Evolutionary conservation across 2,329 filamentous ascomycete genomes (phyloP).

Genomic region (Canariomyces notabilis): DNA sequence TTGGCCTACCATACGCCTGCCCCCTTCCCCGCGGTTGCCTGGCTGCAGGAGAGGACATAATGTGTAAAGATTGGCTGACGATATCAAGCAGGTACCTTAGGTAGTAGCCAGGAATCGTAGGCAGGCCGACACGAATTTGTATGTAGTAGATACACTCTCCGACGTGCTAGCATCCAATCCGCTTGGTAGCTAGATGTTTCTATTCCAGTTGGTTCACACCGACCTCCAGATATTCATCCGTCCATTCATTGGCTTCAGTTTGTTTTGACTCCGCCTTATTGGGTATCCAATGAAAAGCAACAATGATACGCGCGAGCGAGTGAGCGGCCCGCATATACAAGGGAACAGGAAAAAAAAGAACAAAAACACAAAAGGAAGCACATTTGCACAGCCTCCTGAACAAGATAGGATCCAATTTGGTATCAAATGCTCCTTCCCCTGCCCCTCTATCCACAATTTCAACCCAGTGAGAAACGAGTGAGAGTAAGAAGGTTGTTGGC

Average conservation of each 20-base stretch:
- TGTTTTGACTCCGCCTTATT: not conserved
- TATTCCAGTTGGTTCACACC: not conserved
- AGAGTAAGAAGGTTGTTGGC: not conserved
- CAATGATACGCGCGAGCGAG: conserved; percentile 1
- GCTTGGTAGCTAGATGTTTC: too few relatives aligned
- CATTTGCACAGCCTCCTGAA: not conserved
- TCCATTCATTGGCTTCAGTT: not conserved
- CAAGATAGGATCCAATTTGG: conserved; percentile 3
- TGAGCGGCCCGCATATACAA: not conserved
- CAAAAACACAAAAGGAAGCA: not conserved
- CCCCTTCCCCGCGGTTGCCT: not conserved
- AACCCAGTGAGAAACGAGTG: not conserved
- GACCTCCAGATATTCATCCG: not conserved
- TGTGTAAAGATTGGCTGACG: conserved; percentile 2
- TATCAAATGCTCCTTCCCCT: conserved; percentile 10
- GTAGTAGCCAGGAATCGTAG: too few relatives aligned
- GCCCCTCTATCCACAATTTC: not conserved
- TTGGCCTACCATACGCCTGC: not conserved
- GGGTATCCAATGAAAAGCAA: conserved; percentile 7
- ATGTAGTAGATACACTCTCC: too few relatives aligned
- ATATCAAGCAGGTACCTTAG: too few relatives aligned
- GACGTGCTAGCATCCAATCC: too few relatives aligned
- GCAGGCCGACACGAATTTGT: not conserved
- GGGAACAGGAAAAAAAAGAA: not conserved
- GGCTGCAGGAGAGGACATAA: not conserved